Evolutionary conservation across 2,329 filamentous ascomycete species (phyloP).

Genomic region (Chaetomiaceae sp.): DNA sequence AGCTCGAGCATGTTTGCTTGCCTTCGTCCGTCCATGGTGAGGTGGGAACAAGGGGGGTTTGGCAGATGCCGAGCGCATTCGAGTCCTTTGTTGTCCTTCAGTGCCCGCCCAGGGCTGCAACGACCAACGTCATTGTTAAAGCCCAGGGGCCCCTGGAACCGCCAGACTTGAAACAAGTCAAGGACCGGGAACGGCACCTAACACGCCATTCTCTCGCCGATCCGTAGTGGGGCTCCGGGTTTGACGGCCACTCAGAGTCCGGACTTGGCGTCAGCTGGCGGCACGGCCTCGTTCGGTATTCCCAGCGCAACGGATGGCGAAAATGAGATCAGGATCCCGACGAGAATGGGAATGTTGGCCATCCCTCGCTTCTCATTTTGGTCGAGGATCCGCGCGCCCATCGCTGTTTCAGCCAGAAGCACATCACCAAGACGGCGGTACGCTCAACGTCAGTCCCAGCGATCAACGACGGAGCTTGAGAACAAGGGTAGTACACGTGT

Average conservation of each 20-base stretch:
- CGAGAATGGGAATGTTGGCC: neutral
- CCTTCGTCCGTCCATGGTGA: too few relatives aligned
- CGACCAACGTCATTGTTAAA: conserved; percentile 10
- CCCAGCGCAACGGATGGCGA: too few relatives aligned
- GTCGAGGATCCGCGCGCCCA: conserved; percentile 11
- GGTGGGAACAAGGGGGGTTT: too few relatives aligned
- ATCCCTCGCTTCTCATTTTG: conserved; percentile 1
- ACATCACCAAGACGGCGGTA: neutral
- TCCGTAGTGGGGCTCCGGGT: conserved; percentile 11
- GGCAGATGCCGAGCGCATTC: too few relatives aligned
- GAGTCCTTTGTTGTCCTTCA: neutral
- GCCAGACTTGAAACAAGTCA: conserved; percentile 15
- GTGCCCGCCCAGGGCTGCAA: neutral
- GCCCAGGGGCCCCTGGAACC: conserved; percentile 6
- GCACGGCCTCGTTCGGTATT: too few relatives aligned
- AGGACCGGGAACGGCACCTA: conserved; percentile 15
- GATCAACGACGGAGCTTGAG: too few relatives aligned
- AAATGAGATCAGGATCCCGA: conserved; percentile 2
- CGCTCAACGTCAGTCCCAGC: neutral
- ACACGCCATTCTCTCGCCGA: conserved; percentile 15
- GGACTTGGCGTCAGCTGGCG: neutral
- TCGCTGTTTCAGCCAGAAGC: conserved; percentile 11
- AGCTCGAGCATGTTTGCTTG: too few relatives aligned
- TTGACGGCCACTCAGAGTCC: conserved; percentile 7
- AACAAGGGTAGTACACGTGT: too few relatives aligned